Percentiles rank a stretch among this genome's conserved stretches.
phyloP scores from a whole-genome alignment of 495 filamentous ascomycete genomes.

The Xylaria curta region DNA sequence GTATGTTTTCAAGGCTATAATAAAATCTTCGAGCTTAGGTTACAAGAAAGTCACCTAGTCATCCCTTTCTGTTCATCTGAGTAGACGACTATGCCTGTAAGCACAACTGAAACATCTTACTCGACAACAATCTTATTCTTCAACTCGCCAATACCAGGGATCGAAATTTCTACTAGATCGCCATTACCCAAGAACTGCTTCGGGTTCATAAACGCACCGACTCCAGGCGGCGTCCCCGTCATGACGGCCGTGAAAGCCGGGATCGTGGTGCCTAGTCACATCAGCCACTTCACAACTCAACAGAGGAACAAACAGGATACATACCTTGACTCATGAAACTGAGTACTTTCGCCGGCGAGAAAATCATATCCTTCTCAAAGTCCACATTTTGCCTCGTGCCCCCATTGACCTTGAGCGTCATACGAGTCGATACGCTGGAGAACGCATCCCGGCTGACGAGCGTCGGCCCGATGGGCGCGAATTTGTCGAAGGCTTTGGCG shows the following conservation, averaged over 20 bases:
- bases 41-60: neutral
- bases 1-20: neutral
- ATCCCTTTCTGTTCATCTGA: neutral
- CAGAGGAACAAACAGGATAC: neutral
- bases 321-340: constrained; percentile 43
- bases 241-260: constrained; percentile 46
- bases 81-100: neutral
- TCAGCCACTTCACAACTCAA: neutral
- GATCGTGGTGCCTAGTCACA: constrained; percentile 38
- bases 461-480: constrained; percentile 53
- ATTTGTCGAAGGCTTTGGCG: constrained; percentile 56
- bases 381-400: constrained; percentile 44
- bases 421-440: neutral
- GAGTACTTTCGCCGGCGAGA: constrained; percentile 34
- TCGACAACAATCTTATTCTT: constrained; percentile 44
- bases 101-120: constrained; percentile 20
- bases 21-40: neutral
- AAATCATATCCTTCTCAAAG: constrained; percentile 46
- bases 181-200: constrained; percentile 47
- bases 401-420: constrained; percentile 50
- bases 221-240: constrained; percentile 51
- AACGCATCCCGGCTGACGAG: constrained; percentile 39
- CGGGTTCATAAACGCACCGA: constrained; percentile 45
- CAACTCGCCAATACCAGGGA: constrained; percentile 40
- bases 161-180: constrained; percentile 47